phyloP scores from a whole-genome alignment of 306 rosid genomes.

The Prunus fruticosa region DNA sequence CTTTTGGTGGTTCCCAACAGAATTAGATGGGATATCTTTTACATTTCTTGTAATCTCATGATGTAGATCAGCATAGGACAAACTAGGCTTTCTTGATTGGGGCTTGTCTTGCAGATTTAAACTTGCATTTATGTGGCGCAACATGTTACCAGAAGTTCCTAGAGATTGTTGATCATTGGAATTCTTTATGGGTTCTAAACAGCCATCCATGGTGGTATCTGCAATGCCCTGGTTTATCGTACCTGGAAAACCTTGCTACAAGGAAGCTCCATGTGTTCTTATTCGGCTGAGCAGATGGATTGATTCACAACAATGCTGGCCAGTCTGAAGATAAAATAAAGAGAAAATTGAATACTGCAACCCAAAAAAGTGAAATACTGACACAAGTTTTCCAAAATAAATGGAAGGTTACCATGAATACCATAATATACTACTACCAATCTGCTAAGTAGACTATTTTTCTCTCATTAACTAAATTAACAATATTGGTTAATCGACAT shows the following conservation, averaged over 20 bases:
- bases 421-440: neutral
- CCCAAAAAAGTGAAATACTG: neutral
- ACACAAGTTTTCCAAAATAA: neutral
- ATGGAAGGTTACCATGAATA: neutral
- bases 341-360: neutral
- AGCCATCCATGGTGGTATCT: constrained; percentile 44
- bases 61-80: constrained; percentile 63
- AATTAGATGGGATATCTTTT: constrained; percentile 31
- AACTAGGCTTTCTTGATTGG: constrained; percentile 38
- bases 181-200: constrained; percentile 27
- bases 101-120: constrained; percentile 38
- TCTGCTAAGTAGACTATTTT: neutral
- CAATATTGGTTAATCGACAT: neutral
- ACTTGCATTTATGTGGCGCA: constrained; percentile 29
- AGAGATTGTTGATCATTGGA: constrained; percentile 29
- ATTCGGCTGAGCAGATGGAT: constrained; percentile 27
- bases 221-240: constrained; percentile 21
- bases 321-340: constrained; percentile 5
- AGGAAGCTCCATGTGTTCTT: constrained; percentile 25
- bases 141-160: constrained; percentile 20
- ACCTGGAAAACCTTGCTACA: constrained; percentile 22
- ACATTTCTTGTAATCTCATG: constrained; percentile 39
- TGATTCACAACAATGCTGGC: constrained; percentile 14
- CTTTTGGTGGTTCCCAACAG: constrained; percentile 35
- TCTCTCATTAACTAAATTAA: neutral